These are phyloP conservation scores for Sporothrix curviconia DNA, from an alignment of 2,329 filamentous ascomycete species.

Conservation along the genomic window DNA sequence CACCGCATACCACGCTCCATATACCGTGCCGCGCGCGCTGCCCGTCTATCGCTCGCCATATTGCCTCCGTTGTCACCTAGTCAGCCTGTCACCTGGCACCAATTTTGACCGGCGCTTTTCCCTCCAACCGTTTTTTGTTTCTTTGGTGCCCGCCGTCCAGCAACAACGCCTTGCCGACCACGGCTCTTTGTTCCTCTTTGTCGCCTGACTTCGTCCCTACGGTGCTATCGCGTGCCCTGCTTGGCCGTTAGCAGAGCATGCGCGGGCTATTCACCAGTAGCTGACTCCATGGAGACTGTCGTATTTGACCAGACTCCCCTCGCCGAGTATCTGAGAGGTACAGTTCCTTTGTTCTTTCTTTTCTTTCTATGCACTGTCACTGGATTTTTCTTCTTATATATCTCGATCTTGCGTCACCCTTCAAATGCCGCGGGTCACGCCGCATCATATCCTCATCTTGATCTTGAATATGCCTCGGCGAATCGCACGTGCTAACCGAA, in stretches of 20 bases:
- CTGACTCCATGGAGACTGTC: slow-evolving; percentile 73
- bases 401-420: not conserved
- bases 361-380: not conserved
- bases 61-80: slow-evolving; percentile 5
- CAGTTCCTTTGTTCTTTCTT: slow-evolving; percentile 23
- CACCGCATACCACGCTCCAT: not conserved
- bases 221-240: not conserved
- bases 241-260: slow-evolving; percentile 11
- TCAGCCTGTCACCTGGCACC: slow-evolving; percentile 10
- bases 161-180: not conserved
- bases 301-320: slow-evolving; percentile 82
- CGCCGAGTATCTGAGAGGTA: slow-evolving; percentile 85
- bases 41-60: not conserved
- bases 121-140: not conserved
- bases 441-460: not conserved
- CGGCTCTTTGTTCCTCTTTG: not conserved
- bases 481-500: slow-evolving; percentile 13
- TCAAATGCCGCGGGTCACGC: not conserved
- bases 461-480: slow-evolving; percentile 1
- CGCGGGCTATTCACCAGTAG: slow-evolving; percentile 6
- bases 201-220: not conserved
- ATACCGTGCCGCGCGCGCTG: not conserved
- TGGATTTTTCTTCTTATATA: not conserved
- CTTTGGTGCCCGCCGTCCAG: not conserved
- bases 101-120: not conserved